Evolutionary conservation across 148 eudicot species (phyloP).

Genomic region (Camellia japonica): DNA sequence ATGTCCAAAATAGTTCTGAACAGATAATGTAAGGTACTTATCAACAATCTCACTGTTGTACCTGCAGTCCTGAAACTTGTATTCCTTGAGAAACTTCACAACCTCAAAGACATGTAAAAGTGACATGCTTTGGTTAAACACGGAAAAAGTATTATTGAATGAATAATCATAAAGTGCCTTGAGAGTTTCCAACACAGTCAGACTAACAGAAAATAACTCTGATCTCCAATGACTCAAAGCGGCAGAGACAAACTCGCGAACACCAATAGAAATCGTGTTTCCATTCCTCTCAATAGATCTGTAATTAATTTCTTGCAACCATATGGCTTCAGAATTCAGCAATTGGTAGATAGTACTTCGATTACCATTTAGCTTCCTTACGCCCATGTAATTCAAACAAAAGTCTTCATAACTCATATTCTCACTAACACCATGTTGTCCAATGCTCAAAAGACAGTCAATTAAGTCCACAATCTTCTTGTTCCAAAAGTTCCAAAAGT

Average conservation of each 20-base stretch:
- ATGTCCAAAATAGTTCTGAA: neutral
- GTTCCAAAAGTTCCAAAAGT: conserved; percentile 51
- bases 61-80: conserved; percentile 9
- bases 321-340: conserved; percentile 44
- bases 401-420: conserved; percentile 28
- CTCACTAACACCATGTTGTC: conserved; percentile 3
- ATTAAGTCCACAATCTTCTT: conserved; percentile 24
- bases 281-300: conserved; percentile 24
- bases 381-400: conserved; percentile 51
- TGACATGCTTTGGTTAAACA: conserved; percentile 26
- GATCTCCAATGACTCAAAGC: conserved; percentile 35
- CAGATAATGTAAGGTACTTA: neutral
- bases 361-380: conserved; percentile 17
- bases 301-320: conserved; percentile 35
- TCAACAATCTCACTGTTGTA: conserved; percentile 3
- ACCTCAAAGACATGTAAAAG: conserved; percentile 30
- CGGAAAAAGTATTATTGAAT: conserved; percentile 6
- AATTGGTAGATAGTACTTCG: conserved; percentile 22
- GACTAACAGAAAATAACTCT: conserved; percentile 39
- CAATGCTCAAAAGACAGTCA: conserved; percentile 24
- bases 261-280: conserved; percentile 27
- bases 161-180: conserved; percentile 21
- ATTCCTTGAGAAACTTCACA: conserved; percentile 32
- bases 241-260: conserved; percentile 28
- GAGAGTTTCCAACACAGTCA: conserved; percentile 42